Conservation (phyloP, 345 rosid genomes). For the Lepidium aucheri region DNA sequence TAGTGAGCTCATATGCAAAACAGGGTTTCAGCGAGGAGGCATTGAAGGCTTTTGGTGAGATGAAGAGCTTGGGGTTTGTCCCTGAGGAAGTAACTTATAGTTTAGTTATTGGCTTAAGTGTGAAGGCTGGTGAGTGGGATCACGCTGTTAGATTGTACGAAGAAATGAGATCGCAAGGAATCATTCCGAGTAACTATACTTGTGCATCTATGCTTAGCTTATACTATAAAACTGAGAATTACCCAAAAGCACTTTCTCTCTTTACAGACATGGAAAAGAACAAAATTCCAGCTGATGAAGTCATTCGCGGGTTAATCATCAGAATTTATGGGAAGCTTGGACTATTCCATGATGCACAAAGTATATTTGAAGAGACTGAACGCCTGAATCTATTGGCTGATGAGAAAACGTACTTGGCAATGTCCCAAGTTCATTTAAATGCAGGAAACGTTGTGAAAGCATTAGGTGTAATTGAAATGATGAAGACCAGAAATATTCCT, state of each 20-base stretch:
- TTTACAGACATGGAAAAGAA: conserved; percentile 70
- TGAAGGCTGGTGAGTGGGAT: conserved; percentile 47
- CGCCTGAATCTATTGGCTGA: conserved; percentile 51
- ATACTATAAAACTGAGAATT: conserved; percentile 66
- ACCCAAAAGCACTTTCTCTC: conserved; percentile 75
- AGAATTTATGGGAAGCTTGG: conserved; percentile 90
- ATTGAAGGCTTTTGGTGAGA: conserved; percentile 49
- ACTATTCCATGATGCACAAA: conserved; percentile 68
- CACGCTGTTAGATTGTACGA: conserved; percentile 54
- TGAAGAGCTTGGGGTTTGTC: conserved; percentile 54
- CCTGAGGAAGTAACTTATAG: conserved; percentile 85
- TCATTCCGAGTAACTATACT: conserved; percentile 77
- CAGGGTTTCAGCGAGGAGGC: conserved; percentile 51
- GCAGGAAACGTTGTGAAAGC: conserved; percentile 64
- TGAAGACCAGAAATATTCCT: conserved; percentile 62
- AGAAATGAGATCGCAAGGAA: conserved; percentile 60
- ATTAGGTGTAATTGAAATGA: conserved; percentile 43
- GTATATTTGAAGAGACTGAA: conserved; percentile 54
- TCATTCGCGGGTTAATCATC: conserved; percentile 78
- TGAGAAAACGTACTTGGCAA: conserved; percentile 86
- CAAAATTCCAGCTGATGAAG: conserved; percentile 68
- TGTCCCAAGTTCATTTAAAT: conserved; percentile 80
- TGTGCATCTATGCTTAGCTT: conserved; percentile 89
- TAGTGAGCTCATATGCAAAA: conserved; percentile 64
- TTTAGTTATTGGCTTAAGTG: conserved; percentile 50